Evolutionary conservation across 1,284 basidiomycete species (phyloP).

Genomic region (Rhodotorula sp.): DNA sequence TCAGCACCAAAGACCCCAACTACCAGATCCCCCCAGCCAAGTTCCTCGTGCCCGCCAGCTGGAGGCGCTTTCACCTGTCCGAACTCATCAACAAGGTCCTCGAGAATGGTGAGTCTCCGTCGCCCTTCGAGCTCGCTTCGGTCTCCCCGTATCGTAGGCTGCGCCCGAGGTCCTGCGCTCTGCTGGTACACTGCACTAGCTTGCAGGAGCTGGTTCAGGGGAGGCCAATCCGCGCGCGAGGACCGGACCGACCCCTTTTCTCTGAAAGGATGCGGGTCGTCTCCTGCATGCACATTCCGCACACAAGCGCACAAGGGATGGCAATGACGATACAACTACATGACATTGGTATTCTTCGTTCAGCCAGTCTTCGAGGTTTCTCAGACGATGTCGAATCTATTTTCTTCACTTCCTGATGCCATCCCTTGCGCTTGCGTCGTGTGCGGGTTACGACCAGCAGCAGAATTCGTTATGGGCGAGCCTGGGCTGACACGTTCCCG

Average conservation of each 20-base stretch:
- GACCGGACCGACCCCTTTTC: too few species aligned
- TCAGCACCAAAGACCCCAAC: slow-evolving; percentile 68
- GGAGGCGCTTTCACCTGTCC: slow-evolving; percentile 94
- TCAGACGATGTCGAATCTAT: slow-evolving; percentile 33
- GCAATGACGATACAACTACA: slow-evolving; percentile 32
- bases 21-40: slow-evolving; percentile 85
- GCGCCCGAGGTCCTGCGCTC: too few species aligned
- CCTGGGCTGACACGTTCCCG: background rate
- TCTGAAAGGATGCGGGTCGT: background rate
- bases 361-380: slow-evolving; percentile 40
- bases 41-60: slow-evolving; percentile 87
- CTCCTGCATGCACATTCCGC: background rate
- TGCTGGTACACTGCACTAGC: too few species aligned
- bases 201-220: too few species aligned
- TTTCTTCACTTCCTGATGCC: slow-evolving; percentile 41
- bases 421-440: background rate
- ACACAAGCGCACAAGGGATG: slow-evolving; percentile 5
- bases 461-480: too few species aligned
- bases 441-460: background rate
- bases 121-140: too few species aligned
- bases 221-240: too few species aligned
- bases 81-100: slow-evolving; percentile 96
- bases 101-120: slow-evolving; percentile 30
- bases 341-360: slow-evolving; percentile 43
- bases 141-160: too few species aligned